Evolutionary conservation across 2,329 filamentous ascomycete genomes (phyloP), one percentile per base, ranked within the genome.

Genomic region (Aureobasidium musti): DNA sequence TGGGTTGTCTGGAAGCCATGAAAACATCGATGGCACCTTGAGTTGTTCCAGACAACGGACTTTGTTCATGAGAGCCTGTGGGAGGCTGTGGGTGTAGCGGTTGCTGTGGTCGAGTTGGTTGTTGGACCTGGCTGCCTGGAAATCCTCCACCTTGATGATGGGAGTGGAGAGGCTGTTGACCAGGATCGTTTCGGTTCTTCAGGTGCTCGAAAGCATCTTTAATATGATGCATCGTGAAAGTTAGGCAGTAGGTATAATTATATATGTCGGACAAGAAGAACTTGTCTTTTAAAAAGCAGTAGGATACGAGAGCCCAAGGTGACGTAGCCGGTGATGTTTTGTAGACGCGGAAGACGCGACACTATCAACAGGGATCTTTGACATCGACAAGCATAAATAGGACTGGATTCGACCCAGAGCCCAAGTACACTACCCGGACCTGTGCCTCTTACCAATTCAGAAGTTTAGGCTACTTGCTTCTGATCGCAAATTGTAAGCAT

Each of bases 1-100:
- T 69, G 10, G 67, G 67, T 30, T 69, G 56, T 17, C 67, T 59
- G 2, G 72, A 72, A 11, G 68, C 59, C 41, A 74, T 65, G 63
- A 68, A 71, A 26, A 70, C 68, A 60, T 73, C 68, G 39, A 74
- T 73, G 13, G 69, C 70, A 13, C 63, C 63, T 61, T 73, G 72
- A 7, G 72, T 71, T 19, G 68, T 68, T 54, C 23, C 28, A 23
- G 49, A 50, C 1, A 54, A 7, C 14, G 35, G 37, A 54, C 26
- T 54, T 35, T 64, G 61, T 33, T 64, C 49, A 21, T 53, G 57
- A 50, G 33, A 11, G 14, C 33, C 23, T 17, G 30, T 17, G 10
- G 43, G 59, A 13, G 17, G 37, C 6, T 60, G 37, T 35, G 57
- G 43, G 35, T 28, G 30, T 19, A 52, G 45, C 10, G 59, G 59